A percentile compares a stretch with the other conserved stretches of the same genome.
Conservation (phyloP, 2,329 filamentous ascomycete species). For the Trichophyton schoenleinii region DNA sequence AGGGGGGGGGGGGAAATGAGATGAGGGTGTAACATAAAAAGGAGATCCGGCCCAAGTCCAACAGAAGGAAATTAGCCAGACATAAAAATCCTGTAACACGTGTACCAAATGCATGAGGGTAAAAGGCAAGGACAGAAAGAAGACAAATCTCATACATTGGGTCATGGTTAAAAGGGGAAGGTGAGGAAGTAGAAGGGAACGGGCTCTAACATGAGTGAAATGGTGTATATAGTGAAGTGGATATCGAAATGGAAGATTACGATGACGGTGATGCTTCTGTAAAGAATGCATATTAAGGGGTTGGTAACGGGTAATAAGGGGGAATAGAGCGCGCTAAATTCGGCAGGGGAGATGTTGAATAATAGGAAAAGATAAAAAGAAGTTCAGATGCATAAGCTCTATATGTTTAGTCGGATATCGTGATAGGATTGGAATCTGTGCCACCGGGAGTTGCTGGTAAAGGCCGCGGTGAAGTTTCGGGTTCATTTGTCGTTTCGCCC, state of each 20-base stretch:
- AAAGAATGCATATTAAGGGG: background rate
- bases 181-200: background rate
- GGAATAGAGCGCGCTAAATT: conserved; percentile 1
- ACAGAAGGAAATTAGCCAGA: background rate
- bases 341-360: background rate
- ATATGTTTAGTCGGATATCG: conserved; percentile 4
- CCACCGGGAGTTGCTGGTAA: background rate
- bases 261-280: background rate
- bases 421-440: conserved; percentile 1
- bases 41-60: background rate
- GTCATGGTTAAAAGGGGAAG: background rate
- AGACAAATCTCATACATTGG: background rate
- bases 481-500: background rate
- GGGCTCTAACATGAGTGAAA: background rate
- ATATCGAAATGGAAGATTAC: background rate
- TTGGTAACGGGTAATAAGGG: background rate
- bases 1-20: background rate
- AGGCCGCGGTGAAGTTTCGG: background rate
- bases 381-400: background rate
- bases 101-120: background rate
- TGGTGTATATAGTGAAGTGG: background rate
- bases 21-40: background rate
- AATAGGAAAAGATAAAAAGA: background rate
- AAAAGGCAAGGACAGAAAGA: background rate
- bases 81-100: background rate